These are phyloP conservation scores for Avena eriantha DNA, from an alignment of 176 grass and related monocot genomes.

Conservation along the genomic window DNA sequence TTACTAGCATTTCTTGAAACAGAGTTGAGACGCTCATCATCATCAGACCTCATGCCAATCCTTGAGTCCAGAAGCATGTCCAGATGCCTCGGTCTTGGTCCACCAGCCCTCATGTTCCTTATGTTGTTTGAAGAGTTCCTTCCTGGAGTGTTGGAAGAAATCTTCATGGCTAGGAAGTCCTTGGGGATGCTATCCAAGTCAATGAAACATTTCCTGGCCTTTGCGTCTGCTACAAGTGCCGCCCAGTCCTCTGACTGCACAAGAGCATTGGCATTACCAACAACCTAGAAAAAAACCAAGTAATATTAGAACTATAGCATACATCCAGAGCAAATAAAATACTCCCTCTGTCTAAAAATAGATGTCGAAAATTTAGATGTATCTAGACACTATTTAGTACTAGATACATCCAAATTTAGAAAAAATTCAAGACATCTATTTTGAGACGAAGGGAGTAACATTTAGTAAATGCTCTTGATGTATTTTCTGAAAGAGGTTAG, in stretches of 20 bases:
- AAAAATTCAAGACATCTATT: too few species aligned
- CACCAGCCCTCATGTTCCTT: constrained; percentile 72
- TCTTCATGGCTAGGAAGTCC: constrained; percentile 69
- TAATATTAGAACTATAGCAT: constrained; percentile 27
- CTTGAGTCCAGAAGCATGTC: constrained; percentile 74
- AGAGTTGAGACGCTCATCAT: constrained; percentile 66
- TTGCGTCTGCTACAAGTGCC: constrained; percentile 83
- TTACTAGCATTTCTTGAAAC: constrained; percentile 75
- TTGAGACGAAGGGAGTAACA: not conserved
- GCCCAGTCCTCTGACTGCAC: constrained; percentile 97
- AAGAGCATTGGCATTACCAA: constrained; percentile 98
- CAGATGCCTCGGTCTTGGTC: constrained; percentile 57
- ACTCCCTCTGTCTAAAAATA: too few species aligned
- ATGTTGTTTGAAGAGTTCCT: constrained; percentile 64
- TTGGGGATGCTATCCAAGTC: constrained; percentile 91
- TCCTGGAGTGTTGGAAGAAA: constrained; percentile 55
- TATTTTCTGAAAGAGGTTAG: not conserved
- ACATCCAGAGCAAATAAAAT: not conserved
- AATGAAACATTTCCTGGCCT: constrained; percentile 87
- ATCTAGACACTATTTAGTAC: too few species aligned
- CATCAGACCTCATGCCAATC: constrained; percentile 61
- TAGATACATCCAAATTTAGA: too few species aligned
- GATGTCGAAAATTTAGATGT: too few species aligned
- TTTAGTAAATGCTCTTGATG: constrained; percentile 5
- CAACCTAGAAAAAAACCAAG: constrained; percentile 62